Conservation (phyloP, 164 flowering plant species). For the Vitis rotundifolia region DNA sequence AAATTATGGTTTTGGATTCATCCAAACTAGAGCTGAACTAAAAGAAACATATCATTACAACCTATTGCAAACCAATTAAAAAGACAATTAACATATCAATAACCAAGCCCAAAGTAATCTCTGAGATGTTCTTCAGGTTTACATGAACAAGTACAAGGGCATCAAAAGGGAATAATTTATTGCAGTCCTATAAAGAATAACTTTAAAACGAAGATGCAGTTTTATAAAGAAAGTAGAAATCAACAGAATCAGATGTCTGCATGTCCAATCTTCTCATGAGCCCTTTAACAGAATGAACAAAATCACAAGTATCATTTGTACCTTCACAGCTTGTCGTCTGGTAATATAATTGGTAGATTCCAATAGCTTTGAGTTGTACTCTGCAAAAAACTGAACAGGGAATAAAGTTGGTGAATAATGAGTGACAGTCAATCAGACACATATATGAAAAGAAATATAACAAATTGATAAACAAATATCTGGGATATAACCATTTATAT, state of each 20-base stretch:
- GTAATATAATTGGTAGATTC: slow-evolving; percentile 86
- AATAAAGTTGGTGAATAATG: background rate
- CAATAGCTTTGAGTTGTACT: slow-evolving; percentile 80
- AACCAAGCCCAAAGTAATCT: no score
- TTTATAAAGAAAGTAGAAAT: no score
- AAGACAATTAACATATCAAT: no score
- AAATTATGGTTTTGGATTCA: no score
- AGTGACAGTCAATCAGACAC: background rate
- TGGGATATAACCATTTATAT: background rate
- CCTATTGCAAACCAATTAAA: no score
- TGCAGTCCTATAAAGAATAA: no score
- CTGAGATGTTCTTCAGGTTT: no score
- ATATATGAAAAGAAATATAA: background rate
- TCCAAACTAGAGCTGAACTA: no score
- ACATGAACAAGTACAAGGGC: no score
- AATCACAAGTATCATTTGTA: slow-evolving; percentile 19
- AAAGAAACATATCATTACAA: no score
- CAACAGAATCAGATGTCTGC: background rate
- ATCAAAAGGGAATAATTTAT: no score
- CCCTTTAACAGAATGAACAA: background rate
- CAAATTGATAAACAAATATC: background rate
- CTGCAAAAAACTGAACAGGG: slow-evolving; percentile 75
- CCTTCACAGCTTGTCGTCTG: slow-evolving; percentile 87
- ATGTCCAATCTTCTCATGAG: background rate
- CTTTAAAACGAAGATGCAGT: no score